A percentile compares a stretch with the other conserved stretches of the same genome.
These are phyloP conservation scores for Musa beccarii DNA, from an alignment of 176 grass and related monocot species.

Conservation along the genomic window DNA sequence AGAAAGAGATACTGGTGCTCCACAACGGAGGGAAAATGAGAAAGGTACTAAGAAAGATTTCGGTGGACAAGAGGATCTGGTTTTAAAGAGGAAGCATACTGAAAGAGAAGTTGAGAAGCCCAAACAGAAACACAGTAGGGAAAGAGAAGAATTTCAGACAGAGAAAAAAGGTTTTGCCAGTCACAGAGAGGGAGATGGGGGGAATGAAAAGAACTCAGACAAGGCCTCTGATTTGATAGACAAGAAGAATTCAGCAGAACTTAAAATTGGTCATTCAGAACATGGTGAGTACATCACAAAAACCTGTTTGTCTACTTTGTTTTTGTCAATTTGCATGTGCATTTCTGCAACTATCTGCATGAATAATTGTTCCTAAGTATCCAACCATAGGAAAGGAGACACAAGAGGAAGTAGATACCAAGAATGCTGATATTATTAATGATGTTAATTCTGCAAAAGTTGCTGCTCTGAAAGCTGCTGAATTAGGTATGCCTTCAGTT, in stretches of 20 bases:
- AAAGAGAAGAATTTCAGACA: constrained; percentile 30
- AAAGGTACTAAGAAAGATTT: constrained; percentile 43
- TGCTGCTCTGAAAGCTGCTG: constrained; percentile 84
- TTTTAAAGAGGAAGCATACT: constrained; percentile 33
- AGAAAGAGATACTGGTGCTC: background rate
- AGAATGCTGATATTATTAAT: constrained; percentile 17
- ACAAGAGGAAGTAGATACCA: constrained; percentile 18
- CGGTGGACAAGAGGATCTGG: constrained; percentile 29
- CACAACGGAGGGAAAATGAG: background rate
- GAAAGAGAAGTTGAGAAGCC: constrained; percentile 52
- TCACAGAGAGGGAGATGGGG: constrained; percentile 29
- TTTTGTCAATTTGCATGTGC: background rate
- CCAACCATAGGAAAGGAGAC: constrained; percentile 19
- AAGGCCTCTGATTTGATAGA: constrained; percentile 19
- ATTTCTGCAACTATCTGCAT: background rate
- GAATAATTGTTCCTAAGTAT: background rate
- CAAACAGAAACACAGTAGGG: background rate
- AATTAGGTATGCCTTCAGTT: constrained; percentile 45
- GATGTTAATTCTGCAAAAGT: constrained; percentile 75
- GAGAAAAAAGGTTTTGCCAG: constrained; percentile 53
- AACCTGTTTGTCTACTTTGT: background rate
- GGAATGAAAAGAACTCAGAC: constrained; percentile 24
- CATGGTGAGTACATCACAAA: constrained; percentile 18
- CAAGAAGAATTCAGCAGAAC: constrained; percentile 11
- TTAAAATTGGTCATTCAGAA: constrained; percentile 11